Evolutionary conservation across 179 eudicot genomes (phyloP), one percentile per base, ranked within the genome.

Genomic region (Gypsophila paniculata): DNA sequence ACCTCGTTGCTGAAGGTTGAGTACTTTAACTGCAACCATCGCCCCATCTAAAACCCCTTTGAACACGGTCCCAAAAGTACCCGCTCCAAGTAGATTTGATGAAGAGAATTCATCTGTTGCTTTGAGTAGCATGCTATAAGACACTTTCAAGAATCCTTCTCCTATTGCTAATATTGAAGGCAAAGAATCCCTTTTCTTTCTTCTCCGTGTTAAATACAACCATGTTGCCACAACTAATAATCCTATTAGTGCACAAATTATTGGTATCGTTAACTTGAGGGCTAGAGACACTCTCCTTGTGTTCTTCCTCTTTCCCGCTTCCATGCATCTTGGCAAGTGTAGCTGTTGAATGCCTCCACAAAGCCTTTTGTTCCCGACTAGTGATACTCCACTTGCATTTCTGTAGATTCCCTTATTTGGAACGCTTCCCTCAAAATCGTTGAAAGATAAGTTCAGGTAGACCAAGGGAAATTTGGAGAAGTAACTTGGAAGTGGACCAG

Each of bases 291-390:
- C 4, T 65, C 53, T 70, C 22, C 23, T 46, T 51, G 38, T 66
- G 65, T 19, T 26, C 42, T 61, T 32, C 42, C 39, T n/a, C 59
- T 52, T 71, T 29, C 23, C 25, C 34, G 66, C 60, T 8, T 39
- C 5, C 61, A 58, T 22, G 34, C 76, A 72, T 68, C 46, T 68
- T 23, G 76, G 73, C 8, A 72, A 44, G 39, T 66, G 72, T 8
- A 77, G 68, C 39, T 36, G 17, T 8, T 36, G 42, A 21, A 72
- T 61, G 12, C 80, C 80, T 19, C 80, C 76, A 63, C 81, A 78
- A 25, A 78, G 71, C 61, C 21, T 63, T 0, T 0, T 22, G 17
- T 78, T 78, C 4, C 77, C 74, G 5, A 17, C 13, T 34, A 77
- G 38, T 21, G 25, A 68, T 18, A 60, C 44, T 12, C 60, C 74